These are phyloP conservation scores for Otatea glauca DNA, from an alignment of 176 grass and related monocot genomes.

Conservation along the genomic window DNA sequence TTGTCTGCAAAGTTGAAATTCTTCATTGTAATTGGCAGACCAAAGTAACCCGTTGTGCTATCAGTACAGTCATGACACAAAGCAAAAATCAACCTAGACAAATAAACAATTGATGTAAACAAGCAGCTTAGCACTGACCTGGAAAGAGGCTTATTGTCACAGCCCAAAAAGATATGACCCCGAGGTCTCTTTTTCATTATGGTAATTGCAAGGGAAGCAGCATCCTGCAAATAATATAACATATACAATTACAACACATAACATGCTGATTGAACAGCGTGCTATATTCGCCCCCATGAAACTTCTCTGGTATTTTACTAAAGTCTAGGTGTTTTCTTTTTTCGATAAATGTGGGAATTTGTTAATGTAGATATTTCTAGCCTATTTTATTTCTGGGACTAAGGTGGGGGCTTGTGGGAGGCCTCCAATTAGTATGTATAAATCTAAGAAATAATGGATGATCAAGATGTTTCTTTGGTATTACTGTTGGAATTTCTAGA, in stretches of 20 bases:
- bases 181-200: conserved; percentile 57
- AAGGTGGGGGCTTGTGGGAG: neutral
- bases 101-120: neutral
- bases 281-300: neutral
- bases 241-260: neutral
- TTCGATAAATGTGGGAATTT: neutral
- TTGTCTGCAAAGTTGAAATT: conserved; percentile 58
- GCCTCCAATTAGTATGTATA: neutral
- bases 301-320: neutral
- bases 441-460: neutral
- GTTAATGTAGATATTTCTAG: neutral
- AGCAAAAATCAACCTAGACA: neutral
- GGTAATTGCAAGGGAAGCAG: conserved; percentile 59
- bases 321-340: neutral
- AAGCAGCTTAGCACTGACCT: conserved; percentile 42
- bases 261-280: neutral
- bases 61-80: neutral
- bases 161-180: conserved; percentile 56
- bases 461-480: neutral
- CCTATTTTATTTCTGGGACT: neutral
- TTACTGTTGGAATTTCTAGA: neutral
- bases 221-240: conserved; percentile 50
- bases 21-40: neutral
- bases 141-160: conserved; percentile 70
- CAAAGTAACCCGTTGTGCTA: neutral